Conservation (phyloP, 371 early-diverging fungal species). For the Apophysomyces ossiformis region DNA sequence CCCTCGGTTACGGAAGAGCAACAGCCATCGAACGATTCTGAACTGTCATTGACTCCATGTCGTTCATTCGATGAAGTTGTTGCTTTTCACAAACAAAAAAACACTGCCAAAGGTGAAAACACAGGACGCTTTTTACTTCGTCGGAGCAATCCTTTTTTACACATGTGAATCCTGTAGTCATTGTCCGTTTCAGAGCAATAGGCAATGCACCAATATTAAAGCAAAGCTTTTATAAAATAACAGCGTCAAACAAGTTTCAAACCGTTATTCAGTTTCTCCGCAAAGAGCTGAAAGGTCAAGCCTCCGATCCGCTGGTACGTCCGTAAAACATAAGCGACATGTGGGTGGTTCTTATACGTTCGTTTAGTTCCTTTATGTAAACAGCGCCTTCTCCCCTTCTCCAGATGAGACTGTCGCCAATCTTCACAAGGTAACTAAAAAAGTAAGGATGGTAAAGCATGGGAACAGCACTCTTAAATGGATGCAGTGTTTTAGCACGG, state of each 20-base stretch:
- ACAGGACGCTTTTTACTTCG: not conserved
- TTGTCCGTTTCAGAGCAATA: slow-evolving; percentile 84
- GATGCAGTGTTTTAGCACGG: slow-evolving; percentile 76
- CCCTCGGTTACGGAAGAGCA: not conserved
- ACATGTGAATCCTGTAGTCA: slow-evolving; percentile 53
- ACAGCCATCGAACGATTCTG: not conserved
- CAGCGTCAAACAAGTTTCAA: slow-evolving; percentile 81
- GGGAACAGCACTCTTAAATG: not conserved
- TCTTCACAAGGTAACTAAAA: slow-evolving; percentile 69
- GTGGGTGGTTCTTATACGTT: not conserved
- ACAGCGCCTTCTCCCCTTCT: slow-evolving; percentile 92
- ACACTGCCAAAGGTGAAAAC: slow-evolving; percentile 49
- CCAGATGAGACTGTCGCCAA: slow-evolving; percentile 90
- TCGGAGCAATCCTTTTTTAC: not conserved
- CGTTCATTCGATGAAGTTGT: slow-evolving; percentile 34
- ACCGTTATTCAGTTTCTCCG: slow-evolving; percentile 84
- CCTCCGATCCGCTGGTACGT: slow-evolving; percentile 78
- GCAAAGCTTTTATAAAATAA: slow-evolving; percentile 83
- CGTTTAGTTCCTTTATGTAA: slow-evolving; percentile 85
- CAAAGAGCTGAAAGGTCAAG: slow-evolving; percentile 79
- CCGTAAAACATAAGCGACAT: not conserved
- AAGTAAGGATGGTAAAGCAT: not conserved
- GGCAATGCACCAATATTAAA: slow-evolving; percentile 94
- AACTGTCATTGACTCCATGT: not conserved
- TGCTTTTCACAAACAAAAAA: slow-evolving; percentile 46